phyloP scores from a whole-genome alignment of 202 grass and related monocot species.

The Carex arenaria region DNA sequence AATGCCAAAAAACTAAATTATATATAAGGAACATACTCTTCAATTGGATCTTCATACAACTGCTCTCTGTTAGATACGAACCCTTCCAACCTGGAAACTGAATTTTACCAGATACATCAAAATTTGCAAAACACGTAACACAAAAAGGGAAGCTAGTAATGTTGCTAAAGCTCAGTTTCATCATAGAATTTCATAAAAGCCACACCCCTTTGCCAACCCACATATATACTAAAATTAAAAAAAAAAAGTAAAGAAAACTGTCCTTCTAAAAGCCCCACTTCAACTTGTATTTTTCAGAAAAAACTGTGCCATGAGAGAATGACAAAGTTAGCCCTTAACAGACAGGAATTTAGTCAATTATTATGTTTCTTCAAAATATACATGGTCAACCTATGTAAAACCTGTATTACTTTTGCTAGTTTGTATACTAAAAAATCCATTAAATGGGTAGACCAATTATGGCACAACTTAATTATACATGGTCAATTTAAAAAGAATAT shows the following conservation, averaged over 20 bases:
- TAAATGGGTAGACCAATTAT: background rate
- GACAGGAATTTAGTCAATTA: background rate
- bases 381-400: background rate
- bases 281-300: background rate
- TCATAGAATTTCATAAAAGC: background rate
- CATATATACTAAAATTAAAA: background rate
- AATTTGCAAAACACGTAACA: constrained; percentile 17
- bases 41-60: constrained; percentile 96
- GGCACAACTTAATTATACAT: background rate
- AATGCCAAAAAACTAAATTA: background rate
- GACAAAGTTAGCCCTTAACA: background rate
- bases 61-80: constrained; percentile 99
- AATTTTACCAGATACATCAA: constrained; percentile 35
- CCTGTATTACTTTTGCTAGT: background rate
- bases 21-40: constrained; percentile 65
- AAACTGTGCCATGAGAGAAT: background rate
- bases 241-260: background rate
- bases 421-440: background rate
- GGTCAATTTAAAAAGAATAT: background rate
- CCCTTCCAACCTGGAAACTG: constrained; percentile 98
- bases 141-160: background rate
- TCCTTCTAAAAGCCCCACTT: background rate
- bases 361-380: background rate
- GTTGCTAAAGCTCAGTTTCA: background rate
- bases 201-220: background rate